Conservation (phyloP, 345 rosid species). For the Citrus sinensis region DNA sequence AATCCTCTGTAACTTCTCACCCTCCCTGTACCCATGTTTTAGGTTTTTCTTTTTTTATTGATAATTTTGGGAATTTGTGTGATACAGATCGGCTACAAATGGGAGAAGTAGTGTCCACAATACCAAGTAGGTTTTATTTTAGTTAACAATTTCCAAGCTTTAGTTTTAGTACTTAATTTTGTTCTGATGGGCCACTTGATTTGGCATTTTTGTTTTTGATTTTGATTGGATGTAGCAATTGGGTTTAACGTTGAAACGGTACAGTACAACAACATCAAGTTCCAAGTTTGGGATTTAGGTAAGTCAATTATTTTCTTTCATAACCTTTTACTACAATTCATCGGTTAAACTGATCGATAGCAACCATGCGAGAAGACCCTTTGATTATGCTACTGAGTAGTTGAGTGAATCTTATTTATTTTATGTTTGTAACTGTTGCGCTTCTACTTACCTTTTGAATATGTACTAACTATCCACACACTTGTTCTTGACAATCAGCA, state of each 20-base stretch:
- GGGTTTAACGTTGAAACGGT: slow-evolving; percentile 97
- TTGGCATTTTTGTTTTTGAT: background rate
- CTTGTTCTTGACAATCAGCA: too few relatives aligned
- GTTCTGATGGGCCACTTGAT: background rate
- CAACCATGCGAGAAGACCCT: background rate
- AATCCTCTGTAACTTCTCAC: slow-evolving; percentile 53
- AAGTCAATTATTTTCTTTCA: slow-evolving; percentile 18
- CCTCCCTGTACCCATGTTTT: background rate
- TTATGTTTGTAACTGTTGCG: too few relatives aligned
- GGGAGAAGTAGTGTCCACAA: slow-evolving; percentile 95
- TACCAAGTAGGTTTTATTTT: slow-evolving; percentile 52
- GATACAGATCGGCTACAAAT: slow-evolving; percentile 93
- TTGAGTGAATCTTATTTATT: background rate
- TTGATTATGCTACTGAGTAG: background rate
- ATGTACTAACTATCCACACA: too few relatives aligned
- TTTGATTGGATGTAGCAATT: slow-evolving; percentile 58
- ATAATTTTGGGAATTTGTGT: background rate
- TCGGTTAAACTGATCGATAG: background rate
- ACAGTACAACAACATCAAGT: slow-evolving; percentile 89
- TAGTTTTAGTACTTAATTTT: background rate
- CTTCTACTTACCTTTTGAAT: too few relatives aligned
- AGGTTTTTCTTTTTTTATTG: slow-evolving; percentile 3
- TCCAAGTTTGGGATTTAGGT: slow-evolving; percentile 93
- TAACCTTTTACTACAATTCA: background rate
- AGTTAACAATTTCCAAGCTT: background rate